Percentiles rank a stretch among this genome's conserved stretches.
Evolutionary conservation across 352 stramenopile genomes (phyloP).

Genomic region (Phytophthora litchii): DNA sequence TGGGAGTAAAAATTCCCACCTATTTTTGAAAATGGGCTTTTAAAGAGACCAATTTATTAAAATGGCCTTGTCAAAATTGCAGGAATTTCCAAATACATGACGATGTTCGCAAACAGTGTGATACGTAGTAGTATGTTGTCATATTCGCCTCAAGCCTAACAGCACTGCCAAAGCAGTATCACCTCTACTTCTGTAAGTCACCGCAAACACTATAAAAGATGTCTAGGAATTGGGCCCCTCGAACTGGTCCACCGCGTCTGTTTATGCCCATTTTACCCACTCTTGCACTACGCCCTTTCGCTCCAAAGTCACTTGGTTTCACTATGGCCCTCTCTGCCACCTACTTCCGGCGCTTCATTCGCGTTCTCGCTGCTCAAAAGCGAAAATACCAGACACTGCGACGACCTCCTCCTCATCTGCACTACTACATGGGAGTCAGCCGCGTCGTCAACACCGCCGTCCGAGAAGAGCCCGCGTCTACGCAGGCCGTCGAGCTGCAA

Average conservation of each 20-base stretch:
- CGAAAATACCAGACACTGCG: slow-evolving; percentile 27
- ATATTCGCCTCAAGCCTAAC: too few species aligned
- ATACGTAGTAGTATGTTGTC: too few species aligned
- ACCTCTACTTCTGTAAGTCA: too few species aligned
- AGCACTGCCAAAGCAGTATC: too few species aligned
- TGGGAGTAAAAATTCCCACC: not conserved
- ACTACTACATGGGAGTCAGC: slow-evolving; percentile 36
- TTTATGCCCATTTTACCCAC: slow-evolving; percentile 17
- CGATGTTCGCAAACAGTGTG: too few species aligned
- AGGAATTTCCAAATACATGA: not conserved
- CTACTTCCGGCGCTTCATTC: slow-evolving; percentile 21
- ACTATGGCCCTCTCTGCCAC: slow-evolving; percentile 16
- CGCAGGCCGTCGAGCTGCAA: slow-evolving; percentile 21
- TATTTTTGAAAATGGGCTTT: not conserved
- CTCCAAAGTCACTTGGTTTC: slow-evolving; percentile 4
- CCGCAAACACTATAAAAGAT: too few species aligned
- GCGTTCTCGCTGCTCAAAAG: slow-evolving; percentile 21
- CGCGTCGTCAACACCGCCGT: slow-evolving; percentile 31
- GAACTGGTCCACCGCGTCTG: not conserved
- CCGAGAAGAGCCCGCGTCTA: slow-evolving; percentile 23
- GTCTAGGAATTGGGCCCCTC: not conserved
- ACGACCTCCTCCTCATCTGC: slow-evolving; percentile 1
- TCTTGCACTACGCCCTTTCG: slow-evolving; percentile 21
- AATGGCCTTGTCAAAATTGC: too few species aligned
- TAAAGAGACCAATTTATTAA: too few species aligned